phyloP scores from a whole-genome alignment of 805 yeast species.

The Zygosaccharomyces bisporus region DNA sequence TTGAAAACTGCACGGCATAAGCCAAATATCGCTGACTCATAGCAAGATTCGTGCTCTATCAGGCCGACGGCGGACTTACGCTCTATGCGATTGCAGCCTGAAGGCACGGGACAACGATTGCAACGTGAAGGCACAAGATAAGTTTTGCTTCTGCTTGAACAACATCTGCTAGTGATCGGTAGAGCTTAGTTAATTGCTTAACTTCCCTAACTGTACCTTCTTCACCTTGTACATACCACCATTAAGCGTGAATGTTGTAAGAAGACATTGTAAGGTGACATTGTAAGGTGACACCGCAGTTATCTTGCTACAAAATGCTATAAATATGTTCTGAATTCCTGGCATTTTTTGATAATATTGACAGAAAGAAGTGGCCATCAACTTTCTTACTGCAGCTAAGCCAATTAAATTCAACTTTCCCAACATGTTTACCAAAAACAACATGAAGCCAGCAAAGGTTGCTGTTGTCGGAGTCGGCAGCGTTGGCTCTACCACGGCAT shows the following conservation, averaged over 20 bases:
- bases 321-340: neutral
- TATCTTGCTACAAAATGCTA: neutral
- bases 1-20: neutral
- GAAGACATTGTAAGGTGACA: neutral
- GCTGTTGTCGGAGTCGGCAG: slow-evolving; percentile 14
- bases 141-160: neutral
- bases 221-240: neutral
- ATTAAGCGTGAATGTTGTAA: neutral
- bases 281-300: no score
- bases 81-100: neutral
- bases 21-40: neutral
- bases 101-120: neutral
- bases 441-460: slow-evolving; percentile 5
- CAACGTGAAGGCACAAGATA: neutral
- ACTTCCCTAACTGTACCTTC: neutral
- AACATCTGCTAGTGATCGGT: neutral
- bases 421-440: neutral
- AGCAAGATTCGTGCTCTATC: neutral
- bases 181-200: neutral
- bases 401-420: neutral
- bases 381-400: neutral
- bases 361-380: neutral
- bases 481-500: slow-evolving; percentile 15
- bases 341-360: neutral
- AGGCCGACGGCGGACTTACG: neutral